Conservation (phyloP, 2,329 filamentous ascomycete species). For the Periconia digitata region DNA sequence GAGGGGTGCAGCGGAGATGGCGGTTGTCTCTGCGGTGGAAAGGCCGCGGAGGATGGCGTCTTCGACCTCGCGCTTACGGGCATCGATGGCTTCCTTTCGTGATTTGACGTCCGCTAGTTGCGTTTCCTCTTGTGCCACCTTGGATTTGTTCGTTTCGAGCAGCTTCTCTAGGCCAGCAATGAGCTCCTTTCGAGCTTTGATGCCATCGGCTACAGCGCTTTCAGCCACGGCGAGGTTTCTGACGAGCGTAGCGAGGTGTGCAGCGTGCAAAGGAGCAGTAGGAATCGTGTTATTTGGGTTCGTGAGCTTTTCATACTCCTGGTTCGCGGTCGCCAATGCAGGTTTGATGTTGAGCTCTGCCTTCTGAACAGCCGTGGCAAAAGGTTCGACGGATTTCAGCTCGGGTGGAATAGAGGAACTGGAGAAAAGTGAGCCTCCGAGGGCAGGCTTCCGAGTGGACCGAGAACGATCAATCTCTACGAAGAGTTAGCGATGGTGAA, state of each 20-base stretch:
- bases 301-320: constrained; percentile 82
- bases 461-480: constrained; percentile 60
- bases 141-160: constrained; percentile 70
- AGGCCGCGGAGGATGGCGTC: constrained; percentile 86
- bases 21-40: constrained; percentile 59
- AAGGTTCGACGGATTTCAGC: constrained; percentile 71
- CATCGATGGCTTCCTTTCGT: constrained; percentile 73
- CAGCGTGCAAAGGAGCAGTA: constrained; percentile 86
- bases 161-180: constrained; percentile 82
- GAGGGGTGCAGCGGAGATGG: constrained; percentile 45
- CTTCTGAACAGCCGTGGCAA: constrained; percentile 75
- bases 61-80: constrained; percentile 86
- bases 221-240: constrained; percentile 88
- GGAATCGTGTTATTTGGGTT: constrained; percentile 70
- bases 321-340: constrained; percentile 68
- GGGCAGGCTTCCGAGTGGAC: constrained; percentile 56
- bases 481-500: constrained; percentile 6
- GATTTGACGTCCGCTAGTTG: constrained; percentile 64
- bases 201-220: constrained; percentile 82
- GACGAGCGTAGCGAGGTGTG: constrained; percentile 83
- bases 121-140: constrained; percentile 69
- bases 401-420: constrained; percentile 69
- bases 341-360: constrained; percentile 68
- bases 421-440: constrained; percentile 72
- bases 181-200: constrained; percentile 79